Evolutionary conservation across 441 rosid species (phyloP).

Genomic region (Populus hybrid): DNA sequence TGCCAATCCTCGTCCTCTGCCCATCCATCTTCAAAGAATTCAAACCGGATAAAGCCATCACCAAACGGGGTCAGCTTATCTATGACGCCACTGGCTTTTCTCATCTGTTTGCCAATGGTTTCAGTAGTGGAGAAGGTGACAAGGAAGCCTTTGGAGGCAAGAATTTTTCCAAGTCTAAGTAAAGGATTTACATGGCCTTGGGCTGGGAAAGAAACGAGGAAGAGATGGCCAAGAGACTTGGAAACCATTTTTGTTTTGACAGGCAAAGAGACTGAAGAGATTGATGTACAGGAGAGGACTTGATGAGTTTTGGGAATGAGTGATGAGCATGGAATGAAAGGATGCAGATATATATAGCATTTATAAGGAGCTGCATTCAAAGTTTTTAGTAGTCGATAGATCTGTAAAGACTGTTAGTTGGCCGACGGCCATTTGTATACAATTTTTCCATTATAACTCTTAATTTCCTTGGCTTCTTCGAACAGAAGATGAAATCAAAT

Average conservation of each 20-base stretch:
- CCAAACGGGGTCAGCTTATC: slow-evolving; percentile 46
- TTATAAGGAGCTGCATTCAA: too few species aligned
- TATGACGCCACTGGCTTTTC: slow-evolving; percentile 36
- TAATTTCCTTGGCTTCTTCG: too few species aligned
- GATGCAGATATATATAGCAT: neutral
- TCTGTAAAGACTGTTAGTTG: too few species aligned
- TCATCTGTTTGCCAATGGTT: slow-evolving; percentile 46
- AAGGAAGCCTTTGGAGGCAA: slow-evolving; percentile 70
- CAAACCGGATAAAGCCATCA: slow-evolving; percentile 58
- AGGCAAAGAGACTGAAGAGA: neutral
- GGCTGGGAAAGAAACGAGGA: slow-evolving; percentile 65
- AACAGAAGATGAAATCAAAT: too few species aligned
- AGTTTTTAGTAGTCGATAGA: too few species aligned
- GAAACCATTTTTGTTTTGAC: slow-evolving; percentile 24
- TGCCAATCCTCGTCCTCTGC: slow-evolving; percentile 52
- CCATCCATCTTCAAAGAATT: slow-evolving; percentile 60
- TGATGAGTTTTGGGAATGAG: neutral
- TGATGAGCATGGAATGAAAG: neutral
- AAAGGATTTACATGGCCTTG: slow-evolving; percentile 83
- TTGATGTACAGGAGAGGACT: neutral
- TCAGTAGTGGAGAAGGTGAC: slow-evolving; percentile 59
- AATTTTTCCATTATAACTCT: too few species aligned
- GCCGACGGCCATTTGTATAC: too few species aligned
- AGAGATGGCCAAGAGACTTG: slow-evolving; percentile 49
- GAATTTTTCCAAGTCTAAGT: slow-evolving; percentile 68